Conservation (phyloP, 2,329 filamentous ascomycete genomes). For the Phaeosphaeriaceae sp. region DNA sequence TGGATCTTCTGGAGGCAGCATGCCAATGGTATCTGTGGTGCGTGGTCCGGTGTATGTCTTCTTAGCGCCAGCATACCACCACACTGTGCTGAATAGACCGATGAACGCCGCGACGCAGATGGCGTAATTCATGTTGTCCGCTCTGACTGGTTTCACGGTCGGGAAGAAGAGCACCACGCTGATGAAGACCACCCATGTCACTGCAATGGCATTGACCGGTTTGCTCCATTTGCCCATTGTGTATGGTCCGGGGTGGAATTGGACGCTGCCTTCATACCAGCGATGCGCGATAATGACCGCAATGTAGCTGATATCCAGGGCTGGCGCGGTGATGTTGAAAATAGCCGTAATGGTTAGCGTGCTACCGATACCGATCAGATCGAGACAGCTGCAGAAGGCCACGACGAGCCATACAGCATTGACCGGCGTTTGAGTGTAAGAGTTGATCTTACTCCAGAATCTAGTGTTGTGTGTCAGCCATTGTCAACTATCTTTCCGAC, state of each 20-base stretch:
- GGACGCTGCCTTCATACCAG: conserved; percentile 59
- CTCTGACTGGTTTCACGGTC: conserved; percentile 51
- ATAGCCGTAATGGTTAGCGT: conserved; percentile 59
- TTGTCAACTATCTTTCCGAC: conserved; percentile 2
- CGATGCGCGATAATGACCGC: conserved; percentile 66
- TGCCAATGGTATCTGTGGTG: conserved; percentile 60
- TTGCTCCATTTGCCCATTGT: conserved; percentile 64
- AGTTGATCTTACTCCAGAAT: conserved; percentile 61
- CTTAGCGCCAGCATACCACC: conserved; percentile 53
- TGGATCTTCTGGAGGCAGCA: conserved; percentile 51
- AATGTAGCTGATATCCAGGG: conserved; percentile 62
- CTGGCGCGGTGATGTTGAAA: conserved; percentile 57
- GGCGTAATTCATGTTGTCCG: conserved; percentile 58
- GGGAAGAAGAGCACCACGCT: conserved; percentile 65
- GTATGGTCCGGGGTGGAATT: conserved; percentile 65
- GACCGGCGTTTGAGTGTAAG: conserved; percentile 64
- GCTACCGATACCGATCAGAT: conserved; percentile 60
- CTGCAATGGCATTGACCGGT: conserved; percentile 62
- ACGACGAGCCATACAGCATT: conserved; percentile 71
- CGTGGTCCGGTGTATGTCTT: conserved; percentile 65
- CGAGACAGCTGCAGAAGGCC: conserved; percentile 60
- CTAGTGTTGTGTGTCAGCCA: conserved; percentile 42
- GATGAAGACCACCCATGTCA: conserved; percentile 69
- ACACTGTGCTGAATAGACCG: conserved; percentile 54
- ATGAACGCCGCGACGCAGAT: conserved; percentile 58